Evolutionary conservation across 345 rosid genomes (phyloP).

Genomic region (Syzygium aqueum): DNA sequence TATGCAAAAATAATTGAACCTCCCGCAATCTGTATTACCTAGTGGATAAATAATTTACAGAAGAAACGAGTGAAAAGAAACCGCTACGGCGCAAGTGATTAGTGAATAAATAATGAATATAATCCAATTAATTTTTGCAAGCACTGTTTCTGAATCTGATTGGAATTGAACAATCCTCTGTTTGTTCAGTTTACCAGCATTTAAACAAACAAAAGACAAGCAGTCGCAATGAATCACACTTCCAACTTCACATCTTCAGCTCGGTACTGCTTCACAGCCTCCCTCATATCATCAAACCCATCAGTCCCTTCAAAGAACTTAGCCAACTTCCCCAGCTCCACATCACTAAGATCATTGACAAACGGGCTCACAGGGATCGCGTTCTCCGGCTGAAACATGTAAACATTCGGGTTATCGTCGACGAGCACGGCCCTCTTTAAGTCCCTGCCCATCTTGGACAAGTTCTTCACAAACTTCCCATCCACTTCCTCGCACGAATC

Average conservation of each 20-base stretch:
- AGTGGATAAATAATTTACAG: background rate
- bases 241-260: background rate
- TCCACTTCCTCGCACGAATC: constrained; percentile 60
- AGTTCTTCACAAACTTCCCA: constrained; percentile 73
- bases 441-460: constrained; percentile 60
- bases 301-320: constrained; percentile 48
- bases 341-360: constrained; percentile 38
- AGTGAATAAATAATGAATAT: background rate
- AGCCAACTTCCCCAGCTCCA: constrained; percentile 42
- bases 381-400: constrained; percentile 64
- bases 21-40: background rate
- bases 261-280: constrained; percentile 47
- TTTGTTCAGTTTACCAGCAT: background rate
- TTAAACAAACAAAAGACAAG: background rate
- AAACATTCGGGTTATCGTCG: constrained; percentile 80
- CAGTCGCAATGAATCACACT: background rate
- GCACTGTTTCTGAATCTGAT: background rate
- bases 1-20: background rate
- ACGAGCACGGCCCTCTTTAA: constrained; percentile 53
- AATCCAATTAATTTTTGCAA: background rate
- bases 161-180: constrained; percentile 1
- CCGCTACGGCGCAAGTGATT: background rate
- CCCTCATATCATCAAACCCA: constrained; percentile 55
- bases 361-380: constrained; percentile 72
- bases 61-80: background rate